Base-by-base conservation (phyloP, 208 protist genomes). In the Crithidia expoeki region DNA sequence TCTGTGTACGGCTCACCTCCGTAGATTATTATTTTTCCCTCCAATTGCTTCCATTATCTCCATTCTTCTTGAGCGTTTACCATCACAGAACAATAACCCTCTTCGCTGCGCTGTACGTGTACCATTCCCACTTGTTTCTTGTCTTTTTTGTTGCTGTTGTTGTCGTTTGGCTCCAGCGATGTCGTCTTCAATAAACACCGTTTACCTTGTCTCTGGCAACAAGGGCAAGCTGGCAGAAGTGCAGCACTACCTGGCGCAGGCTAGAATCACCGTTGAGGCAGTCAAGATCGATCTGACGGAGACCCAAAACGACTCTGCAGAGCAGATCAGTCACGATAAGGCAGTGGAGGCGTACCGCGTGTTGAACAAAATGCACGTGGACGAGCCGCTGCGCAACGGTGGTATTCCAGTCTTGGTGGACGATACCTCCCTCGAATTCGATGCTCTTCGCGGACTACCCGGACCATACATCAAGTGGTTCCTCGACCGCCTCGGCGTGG, bases 381-480 rank as follows among this genome's bases (percentile, higher is more conserved):
- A 53, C 30, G 61, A 78, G 33, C 51, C 70, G n/a, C 53, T 72
- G 50, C 66, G 61, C 30, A 27, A 47, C 6, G 67, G 59, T 23
- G 72, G 64, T 40, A 72, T 36, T 19, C 62, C 67, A 7, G 90
- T 96, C 30, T 87, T 99, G 21, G 88, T 98, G 6, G 98, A 99
- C 67, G 98, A 99, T 82, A 99, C 98, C 3, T 98, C 81, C 21
- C 91, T 99, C 5, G 98, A 96, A 73, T 99, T 99, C 79, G 98
- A 98, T 68, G 97, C 94, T 4, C 84, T 99, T 2, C 77, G 88
- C 11, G 98, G 97, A 21, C 74, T 99, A 7, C 98, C 98, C 7
- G 98, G 98, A 2, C 97, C 97, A n/a, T 99, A 99, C 83, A 92
- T 99, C 27, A 99, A 99, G 80, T 99, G 97, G 97, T 99, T 99